Conservation (phyloP, 2,329 filamentous ascomycete species). For the Paramyrothecium roridum region DNA sequence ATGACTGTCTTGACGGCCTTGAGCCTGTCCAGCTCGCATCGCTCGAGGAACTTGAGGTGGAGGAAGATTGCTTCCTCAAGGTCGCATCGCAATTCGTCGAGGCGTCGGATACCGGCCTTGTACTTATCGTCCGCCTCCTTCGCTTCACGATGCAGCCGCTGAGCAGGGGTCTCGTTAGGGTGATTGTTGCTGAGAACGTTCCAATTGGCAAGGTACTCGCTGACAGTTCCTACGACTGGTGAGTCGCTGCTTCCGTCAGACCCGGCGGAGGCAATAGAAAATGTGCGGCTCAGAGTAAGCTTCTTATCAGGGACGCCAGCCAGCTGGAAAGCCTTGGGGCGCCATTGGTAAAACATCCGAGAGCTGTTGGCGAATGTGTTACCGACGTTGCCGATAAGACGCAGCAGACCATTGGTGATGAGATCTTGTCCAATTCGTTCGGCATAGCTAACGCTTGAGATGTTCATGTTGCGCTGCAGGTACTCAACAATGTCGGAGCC, state of each 20-base stretch:
- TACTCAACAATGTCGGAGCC: constrained; percentile 96
- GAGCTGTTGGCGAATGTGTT: constrained; percentile 97
- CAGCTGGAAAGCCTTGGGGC: constrained; percentile 83
- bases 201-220: constrained; percentile 89
- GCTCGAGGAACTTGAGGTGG: constrained; percentile 93
- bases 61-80: constrained; percentile 94
- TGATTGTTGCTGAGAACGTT: constrained; percentile 79
- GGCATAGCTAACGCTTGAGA: constrained; percentile 81
- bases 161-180: constrained; percentile 88
- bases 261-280: constrained; percentile 65
- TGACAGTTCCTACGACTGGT: constrained; percentile 76
- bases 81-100: constrained; percentile 88
- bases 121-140: constrained; percentile 90
- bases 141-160: constrained; percentile 84
- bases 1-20: constrained; percentile 99
- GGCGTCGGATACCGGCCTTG: constrained; percentile 78
- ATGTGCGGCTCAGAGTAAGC: constrained; percentile 66
- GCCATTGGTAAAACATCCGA: constrained; percentile 97
- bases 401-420: constrained; percentile 78
- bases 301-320: constrained; percentile 90
- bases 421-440: constrained; percentile 95
- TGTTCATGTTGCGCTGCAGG: constrained; percentile 82
- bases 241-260: constrained; percentile 58
- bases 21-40: constrained; percentile 90
- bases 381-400: constrained; percentile 90